These are phyloP conservation scores for Lecanoromycetidae sp. DNA, from an alignment of 2,329 filamentous ascomycete genomes.

Conservation along the genomic window DNA sequence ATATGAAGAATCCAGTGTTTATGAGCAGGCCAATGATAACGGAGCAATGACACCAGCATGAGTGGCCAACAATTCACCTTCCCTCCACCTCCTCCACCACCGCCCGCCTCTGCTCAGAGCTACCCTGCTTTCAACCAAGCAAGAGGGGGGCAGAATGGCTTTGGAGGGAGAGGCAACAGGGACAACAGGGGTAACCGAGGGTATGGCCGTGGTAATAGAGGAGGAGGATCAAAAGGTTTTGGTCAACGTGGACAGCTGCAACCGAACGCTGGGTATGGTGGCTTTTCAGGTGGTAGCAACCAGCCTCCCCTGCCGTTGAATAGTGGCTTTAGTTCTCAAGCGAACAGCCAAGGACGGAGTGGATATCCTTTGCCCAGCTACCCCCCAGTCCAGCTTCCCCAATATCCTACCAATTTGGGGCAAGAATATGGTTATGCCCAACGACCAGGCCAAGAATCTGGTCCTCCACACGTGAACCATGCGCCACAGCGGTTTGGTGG, in stretches of 20 bases:
- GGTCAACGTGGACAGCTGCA: constrained; percentile 2
- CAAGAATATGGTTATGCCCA: constrained; percentile 1
- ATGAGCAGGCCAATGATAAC: no score
- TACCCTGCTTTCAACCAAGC: constrained; percentile 5
- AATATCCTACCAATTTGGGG: constrained; percentile 4
- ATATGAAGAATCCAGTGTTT: no score
- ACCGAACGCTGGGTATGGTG: constrained; percentile 1
- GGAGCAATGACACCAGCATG: constrained; percentile 2
- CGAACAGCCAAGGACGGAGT: background rate
- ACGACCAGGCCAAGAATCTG: background rate
- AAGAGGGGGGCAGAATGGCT: background rate
- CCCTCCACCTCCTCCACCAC: constrained; percentile 21
- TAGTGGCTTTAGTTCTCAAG: background rate
- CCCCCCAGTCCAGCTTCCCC: constrained; percentile 15
- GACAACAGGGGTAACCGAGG: constrained; percentile 8
- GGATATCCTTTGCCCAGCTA: constrained; percentile 13
- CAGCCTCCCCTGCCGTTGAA: background rate
- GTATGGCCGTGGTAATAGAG: constrained; percentile 6
- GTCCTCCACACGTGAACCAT: background rate
- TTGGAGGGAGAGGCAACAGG: background rate
- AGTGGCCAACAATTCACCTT: constrained; percentile 16
- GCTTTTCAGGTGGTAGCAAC: constrained; percentile 1
- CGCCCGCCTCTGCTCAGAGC: constrained; percentile 13
- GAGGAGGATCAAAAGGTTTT: constrained; percentile 11
- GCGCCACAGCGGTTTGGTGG: background rate